A percentile compares a stretch with the other conserved stretches of the same genome.
These are phyloP conservation scores for Amaranthus cruentus DNA, from an alignment of 148 eudicot genomes.

Conservation along the genomic window DNA sequence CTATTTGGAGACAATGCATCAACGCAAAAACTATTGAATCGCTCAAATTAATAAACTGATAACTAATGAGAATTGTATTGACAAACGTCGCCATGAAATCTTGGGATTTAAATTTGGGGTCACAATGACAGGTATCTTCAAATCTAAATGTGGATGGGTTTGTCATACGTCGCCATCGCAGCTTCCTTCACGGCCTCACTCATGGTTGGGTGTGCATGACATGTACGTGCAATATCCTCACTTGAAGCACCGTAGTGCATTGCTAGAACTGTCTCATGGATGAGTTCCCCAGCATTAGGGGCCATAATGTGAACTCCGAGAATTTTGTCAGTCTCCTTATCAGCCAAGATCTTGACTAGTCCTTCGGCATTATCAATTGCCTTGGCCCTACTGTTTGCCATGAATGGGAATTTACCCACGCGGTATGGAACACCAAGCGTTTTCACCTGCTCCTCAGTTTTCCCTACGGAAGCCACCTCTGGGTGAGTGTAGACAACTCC, in stretches of 20 bases:
- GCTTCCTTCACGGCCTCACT: constrained; percentile 96
- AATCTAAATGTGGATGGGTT: constrained; percentile 44
- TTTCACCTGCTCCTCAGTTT: constrained; percentile 95
- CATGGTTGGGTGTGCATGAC: constrained; percentile 99
- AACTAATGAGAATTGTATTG: constrained; percentile 5
- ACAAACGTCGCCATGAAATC: constrained; percentile 5
- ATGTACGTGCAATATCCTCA: constrained; percentile 97
- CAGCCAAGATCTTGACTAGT: constrained; percentile 77
- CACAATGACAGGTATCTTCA: not conserved
- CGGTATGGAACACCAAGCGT: constrained; percentile 62
- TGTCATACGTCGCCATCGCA: constrained; percentile 61
- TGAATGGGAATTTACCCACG: constrained; percentile 85
- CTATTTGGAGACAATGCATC: not conserved
- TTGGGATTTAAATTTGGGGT: not conserved
- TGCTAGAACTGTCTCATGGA: constrained; percentile 86
- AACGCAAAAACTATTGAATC: constrained; percentile 8
- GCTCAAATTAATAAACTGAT: not conserved
- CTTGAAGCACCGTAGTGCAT: constrained; percentile 86
- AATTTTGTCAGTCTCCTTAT: constrained; percentile 82
- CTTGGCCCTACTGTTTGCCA: constrained; percentile 96
- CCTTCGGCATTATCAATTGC: constrained; percentile 98
- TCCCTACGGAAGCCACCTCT: constrained; percentile 93
- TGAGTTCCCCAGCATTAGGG: constrained; percentile 94
- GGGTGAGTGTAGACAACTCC: constrained; percentile 93
- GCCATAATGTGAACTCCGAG: constrained; percentile 92